Evolutionary conservation across 257 asterid genomes (phyloP).

Genomic region (Nicotiana noctiflora): DNA sequence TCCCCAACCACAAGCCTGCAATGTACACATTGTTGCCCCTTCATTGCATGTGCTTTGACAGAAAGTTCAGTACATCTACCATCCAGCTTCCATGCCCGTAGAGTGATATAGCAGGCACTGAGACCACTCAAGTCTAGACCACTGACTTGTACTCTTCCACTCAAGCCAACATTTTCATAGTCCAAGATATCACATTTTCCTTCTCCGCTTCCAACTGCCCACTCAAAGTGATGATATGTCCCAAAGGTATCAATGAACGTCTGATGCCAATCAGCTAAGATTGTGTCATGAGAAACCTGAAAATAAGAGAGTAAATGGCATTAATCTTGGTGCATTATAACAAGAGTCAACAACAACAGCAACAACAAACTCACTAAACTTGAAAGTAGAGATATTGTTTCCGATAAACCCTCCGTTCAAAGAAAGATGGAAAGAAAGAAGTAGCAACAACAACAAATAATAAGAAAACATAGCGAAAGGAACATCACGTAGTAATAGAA

Average conservation of each 20-base stretch:
- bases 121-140: slow-evolving; percentile 83
- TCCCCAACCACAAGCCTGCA: slow-evolving; percentile 94
- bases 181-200: slow-evolving; percentile 91
- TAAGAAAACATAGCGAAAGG: too few species aligned
- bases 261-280: slow-evolving; percentile 91
- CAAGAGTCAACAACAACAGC: not conserved
- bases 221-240: slow-evolving; percentile 78
- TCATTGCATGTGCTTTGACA: slow-evolving; percentile 95
- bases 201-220: slow-evolving; percentile 97
- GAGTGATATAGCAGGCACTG: slow-evolving; percentile 80
- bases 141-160: slow-evolving; percentile 65
- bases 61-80: slow-evolving; percentile 78
- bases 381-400: too few species aligned
- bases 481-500: too few species aligned
- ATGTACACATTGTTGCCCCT: slow-evolving; percentile 89
- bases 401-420: too few species aligned
- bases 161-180: slow-evolving; percentile 88
- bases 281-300: slow-evolving; percentile 82
- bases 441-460: too few species aligned
- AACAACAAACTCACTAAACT: too few species aligned
- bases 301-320: slow-evolving; percentile 24
- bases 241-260: slow-evolving; percentile 70
- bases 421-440: too few species aligned
- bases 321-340: not conserved
- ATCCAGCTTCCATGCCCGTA: slow-evolving; percentile 85